These are phyloP conservation scores for Scutellaria minor DNA, from an alignment of 257 asterid genomes.

Conservation along the genomic window DNA sequence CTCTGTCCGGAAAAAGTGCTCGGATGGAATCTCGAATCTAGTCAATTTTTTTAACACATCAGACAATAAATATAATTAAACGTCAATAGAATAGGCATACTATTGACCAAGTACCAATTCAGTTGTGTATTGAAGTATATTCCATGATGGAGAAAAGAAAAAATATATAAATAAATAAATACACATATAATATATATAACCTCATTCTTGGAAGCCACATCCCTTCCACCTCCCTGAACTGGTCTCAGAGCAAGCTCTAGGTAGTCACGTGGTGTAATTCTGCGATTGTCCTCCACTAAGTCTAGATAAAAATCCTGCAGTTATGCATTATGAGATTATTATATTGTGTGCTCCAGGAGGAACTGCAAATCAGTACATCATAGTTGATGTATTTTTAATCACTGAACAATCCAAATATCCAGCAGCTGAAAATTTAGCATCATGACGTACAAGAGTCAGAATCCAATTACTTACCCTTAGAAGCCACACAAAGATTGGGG, in stretches of 20 bases:
- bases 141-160: neutral
- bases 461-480: conserved; percentile 70
- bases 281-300: conserved; percentile 80
- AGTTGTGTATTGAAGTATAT: neutral
- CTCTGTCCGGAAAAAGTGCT: conserved; percentile 98
- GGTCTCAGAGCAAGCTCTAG: conserved; percentile 92
- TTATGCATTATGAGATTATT: conserved; percentile 22
- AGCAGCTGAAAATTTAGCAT: neutral
- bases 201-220: conserved; percentile 91
- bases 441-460: neutral
- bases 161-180: neutral
- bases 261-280: conserved; percentile 98
- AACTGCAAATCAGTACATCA: conserved; percentile 13
- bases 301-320: conserved; percentile 93
- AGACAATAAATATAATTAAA: conserved; percentile 21
- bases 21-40: conserved; percentile 98
- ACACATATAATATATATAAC: conserved; percentile 39
- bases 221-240: conserved; percentile 76
- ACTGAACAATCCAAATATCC: conserved; percentile 1
- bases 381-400: conserved; percentile 7
- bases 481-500: conserved; percentile 98
- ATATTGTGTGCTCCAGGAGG: neutral
- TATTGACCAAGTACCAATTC: neutral
- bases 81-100: conserved; percentile 8
- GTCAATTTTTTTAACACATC: conserved; percentile 17